Conservation (phyloP, 164 flowering plant genomes). For the Vitis labrusca region DNA sequence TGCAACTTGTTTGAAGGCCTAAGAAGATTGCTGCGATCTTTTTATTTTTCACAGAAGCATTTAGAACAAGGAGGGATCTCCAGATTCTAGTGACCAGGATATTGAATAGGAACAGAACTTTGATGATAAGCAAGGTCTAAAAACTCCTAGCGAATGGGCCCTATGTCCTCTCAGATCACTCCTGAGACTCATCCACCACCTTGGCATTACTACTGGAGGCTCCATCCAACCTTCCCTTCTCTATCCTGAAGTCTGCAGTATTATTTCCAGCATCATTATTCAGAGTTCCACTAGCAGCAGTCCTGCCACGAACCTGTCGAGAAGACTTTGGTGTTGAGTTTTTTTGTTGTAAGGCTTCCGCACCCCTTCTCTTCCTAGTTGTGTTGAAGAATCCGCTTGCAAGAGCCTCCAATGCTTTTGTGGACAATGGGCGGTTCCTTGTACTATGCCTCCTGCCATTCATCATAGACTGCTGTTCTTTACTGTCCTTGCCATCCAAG, state of each 20-base stretch:
- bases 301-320: constrained; percentile 7
- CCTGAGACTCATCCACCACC: constrained; percentile 7
- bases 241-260: constrained; percentile 2
- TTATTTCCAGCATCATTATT: constrained; percentile 2
- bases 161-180: not conserved
- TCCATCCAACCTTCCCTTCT: constrained; percentile 3
- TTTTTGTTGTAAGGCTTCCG: constrained; percentile 3
- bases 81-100: not conserved
- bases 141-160: not conserved
- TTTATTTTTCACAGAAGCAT: too few relatives aligned
- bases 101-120: not conserved
- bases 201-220: not conserved
- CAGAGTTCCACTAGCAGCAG: constrained; percentile 2
- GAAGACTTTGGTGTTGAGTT: constrained; percentile 14
- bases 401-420: constrained; percentile 42
- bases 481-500: constrained; percentile 2
- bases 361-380: constrained; percentile 20
- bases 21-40: not conserved
- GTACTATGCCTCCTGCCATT: constrained; percentile 38
- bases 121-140: not conserved
- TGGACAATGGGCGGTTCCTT: constrained; percentile 42
- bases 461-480: constrained; percentile 11
- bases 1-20: not conserved
- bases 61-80: not conserved
- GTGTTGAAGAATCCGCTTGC: constrained; percentile 20